Evolutionary conservation across 1,284 basidiomycete genomes (phyloP).

Genomic region (Anthracocystis walkeri): DNA sequence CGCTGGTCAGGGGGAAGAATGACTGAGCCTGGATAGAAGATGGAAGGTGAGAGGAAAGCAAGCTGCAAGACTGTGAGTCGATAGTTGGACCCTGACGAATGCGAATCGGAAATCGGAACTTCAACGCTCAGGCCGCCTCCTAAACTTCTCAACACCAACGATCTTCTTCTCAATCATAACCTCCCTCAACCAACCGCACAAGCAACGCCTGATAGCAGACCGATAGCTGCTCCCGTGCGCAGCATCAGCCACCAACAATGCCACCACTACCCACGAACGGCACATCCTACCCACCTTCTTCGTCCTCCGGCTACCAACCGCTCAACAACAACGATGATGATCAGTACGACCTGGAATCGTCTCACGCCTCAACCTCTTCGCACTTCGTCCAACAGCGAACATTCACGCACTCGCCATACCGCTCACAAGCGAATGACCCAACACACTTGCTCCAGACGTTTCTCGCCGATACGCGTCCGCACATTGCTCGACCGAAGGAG

Average conservation of each 20-base stretch:
- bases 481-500: not conserved
- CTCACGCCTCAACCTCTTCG: not conserved
- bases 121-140: conserved; percentile 8
- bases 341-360: conserved; percentile 18
- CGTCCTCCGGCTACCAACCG: conserved; percentile 24
- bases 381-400: conserved; percentile 2
- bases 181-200: not conserved
- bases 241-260: conserved; percentile 12
- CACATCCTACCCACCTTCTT: conserved; percentile 28
- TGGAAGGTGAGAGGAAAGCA: not conserved
- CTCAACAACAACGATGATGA: conserved; percentile 11
- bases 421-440: conserved; percentile 23
- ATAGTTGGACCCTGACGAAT: conserved; percentile 13
- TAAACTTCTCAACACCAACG: not conserved
- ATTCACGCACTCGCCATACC: conserved; percentile 30
- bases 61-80: too few species aligned
- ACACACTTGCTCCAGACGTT: conserved; percentile 23
- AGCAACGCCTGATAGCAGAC: not conserved
- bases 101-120: conserved; percentile 12
- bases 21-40: not conserved
- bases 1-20: not conserved
- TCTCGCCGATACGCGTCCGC: conserved; percentile 30
- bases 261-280: conserved; percentile 28
- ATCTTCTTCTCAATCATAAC: not conserved
- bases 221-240: not conserved